Conservation (phyloP, 768 basidiomycete genomes). For the Lentinula edodes region DNA sequence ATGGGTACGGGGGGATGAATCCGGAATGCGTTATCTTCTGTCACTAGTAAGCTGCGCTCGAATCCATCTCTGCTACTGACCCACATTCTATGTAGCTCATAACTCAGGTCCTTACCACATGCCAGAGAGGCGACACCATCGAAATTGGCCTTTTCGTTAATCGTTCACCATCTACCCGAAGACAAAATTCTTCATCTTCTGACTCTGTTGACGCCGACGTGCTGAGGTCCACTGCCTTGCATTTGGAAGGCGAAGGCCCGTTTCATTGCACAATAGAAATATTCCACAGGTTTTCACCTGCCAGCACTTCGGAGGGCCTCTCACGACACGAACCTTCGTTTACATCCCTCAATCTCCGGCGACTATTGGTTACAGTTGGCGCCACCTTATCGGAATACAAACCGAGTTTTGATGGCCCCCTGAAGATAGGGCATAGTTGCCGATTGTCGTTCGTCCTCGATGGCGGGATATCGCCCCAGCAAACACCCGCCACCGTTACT, state of each 20-base stretch:
- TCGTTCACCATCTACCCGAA: slow-evolving; percentile 17
- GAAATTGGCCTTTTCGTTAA: slow-evolving; percentile 75
- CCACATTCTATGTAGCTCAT: slow-evolving; percentile 49
- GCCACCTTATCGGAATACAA: slow-evolving; percentile 36
- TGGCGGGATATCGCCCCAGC: slow-evolving; percentile 43
- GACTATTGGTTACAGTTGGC: slow-evolving; percentile 54
- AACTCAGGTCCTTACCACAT: slow-evolving; percentile 71
- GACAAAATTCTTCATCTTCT: slow-evolving; percentile 28
- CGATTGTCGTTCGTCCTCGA: slow-evolving; percentile 63
- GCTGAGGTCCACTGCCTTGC: slow-evolving; percentile 16
- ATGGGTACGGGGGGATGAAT: slow-evolving; percentile 80
- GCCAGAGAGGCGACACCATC: slow-evolving; percentile 73
- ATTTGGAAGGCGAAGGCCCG: slow-evolving; percentile 30
- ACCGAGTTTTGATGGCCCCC: slow-evolving; percentile 36
- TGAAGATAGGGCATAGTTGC: slow-evolving; percentile 47
- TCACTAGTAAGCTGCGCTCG: slow-evolving; percentile 63
- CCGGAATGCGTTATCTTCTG: slow-evolving; percentile 73
- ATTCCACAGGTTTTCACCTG: slow-evolving; percentile 37
- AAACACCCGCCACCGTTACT: slow-evolving; percentile 32
- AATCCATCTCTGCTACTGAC: slow-evolving; percentile 11
- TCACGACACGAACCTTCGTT: slow-evolving; percentile 38
- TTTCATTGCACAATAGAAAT: slow-evolving; percentile 41
- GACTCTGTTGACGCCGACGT: slow-evolving; percentile 15
- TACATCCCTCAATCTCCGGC: slow-evolving; percentile 48
- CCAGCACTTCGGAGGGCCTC: slow-evolving; percentile 15